These are phyloP conservation scores for Fistulifera pelliculosa DNA, from an alignment of 108 stramenopile species.

Conservation along the genomic window DNA sequence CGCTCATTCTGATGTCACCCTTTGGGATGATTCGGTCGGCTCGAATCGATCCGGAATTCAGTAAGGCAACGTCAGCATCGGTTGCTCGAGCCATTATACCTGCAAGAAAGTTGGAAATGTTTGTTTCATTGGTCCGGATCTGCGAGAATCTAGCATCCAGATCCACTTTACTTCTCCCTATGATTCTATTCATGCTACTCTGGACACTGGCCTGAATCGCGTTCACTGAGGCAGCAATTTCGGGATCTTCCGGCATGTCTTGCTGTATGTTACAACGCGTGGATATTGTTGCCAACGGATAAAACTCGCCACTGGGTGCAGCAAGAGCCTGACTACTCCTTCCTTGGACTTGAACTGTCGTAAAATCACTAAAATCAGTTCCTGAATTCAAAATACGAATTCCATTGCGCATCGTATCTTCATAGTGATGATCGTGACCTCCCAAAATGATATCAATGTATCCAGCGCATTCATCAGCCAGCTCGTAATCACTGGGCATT, in stretches of 20 bases:
- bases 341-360: conserved; percentile 15
- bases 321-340: background rate
- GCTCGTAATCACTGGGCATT: conserved; percentile 33
- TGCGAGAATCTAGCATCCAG: conserved; percentile 32
- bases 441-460: conserved; percentile 35
- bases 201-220: conserved; percentile 13
- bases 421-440: conserved; percentile 52
- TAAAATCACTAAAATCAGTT: conserved; percentile 38
- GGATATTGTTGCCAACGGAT: background rate
- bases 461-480: conserved; percentile 24
- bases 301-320: background rate
- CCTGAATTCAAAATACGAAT: conserved; percentile 36
- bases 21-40: conserved; percentile 24
- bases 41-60: conserved; percentile 41
- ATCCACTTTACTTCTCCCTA: conserved; percentile 24
- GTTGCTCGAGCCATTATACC: conserved; percentile 31
- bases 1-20: conserved; percentile 11
- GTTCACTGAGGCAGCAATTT: conserved; percentile 2
- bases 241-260: conserved; percentile 1
- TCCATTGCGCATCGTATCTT: conserved; percentile 17
- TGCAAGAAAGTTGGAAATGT: conserved; percentile 35
- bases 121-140: conserved; percentile 40
- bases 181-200: conserved; percentile 22
- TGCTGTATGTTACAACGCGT: background rate
- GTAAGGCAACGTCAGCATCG: conserved; percentile 25